A percentile compares a stretch with the other conserved stretches of the same genome.
phyloP scores from a whole-genome alignment of 129 eudicot genomes.

The Flaveria linearis region DNA sequence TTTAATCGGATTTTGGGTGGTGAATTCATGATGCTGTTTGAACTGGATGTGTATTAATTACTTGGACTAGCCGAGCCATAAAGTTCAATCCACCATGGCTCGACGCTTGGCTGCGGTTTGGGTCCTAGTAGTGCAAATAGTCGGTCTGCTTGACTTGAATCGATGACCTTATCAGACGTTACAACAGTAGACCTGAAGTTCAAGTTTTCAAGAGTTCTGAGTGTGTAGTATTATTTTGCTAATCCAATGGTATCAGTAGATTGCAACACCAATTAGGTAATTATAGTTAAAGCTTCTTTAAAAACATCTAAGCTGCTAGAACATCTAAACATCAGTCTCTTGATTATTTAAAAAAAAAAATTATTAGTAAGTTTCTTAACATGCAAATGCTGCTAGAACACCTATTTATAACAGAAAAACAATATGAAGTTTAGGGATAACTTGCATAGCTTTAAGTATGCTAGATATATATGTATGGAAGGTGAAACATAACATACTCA shows the following conservation, averaged over 20 bases:
- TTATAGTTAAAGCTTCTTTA: background rate
- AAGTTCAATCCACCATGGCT: constrained; percentile 23
- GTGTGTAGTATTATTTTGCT: background rate
- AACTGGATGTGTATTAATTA: constrained; percentile 8
- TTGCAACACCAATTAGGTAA: constrained; percentile 1
- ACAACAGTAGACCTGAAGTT: constrained; percentile 4
- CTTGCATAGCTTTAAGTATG: background rate
- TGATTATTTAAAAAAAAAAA: background rate
- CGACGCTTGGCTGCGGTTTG: constrained; percentile 17
- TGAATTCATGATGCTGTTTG: constrained; percentile 17
- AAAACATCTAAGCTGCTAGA: background rate
- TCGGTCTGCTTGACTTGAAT: constrained; percentile 17
- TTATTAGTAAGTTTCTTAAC: background rate
- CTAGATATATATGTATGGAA: constrained; percentile 9
- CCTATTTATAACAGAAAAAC: background rate
- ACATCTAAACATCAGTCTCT: constrained; percentile 10
- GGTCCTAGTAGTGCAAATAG: constrained; percentile 3
- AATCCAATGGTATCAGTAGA: background rate
- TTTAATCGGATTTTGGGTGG: background rate
- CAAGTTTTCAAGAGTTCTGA: background rate
- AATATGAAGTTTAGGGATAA: background rate
- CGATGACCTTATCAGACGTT: constrained; percentile 18
- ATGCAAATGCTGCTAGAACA: constrained; percentile 6
- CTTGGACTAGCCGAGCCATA: background rate
- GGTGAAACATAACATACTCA: background rate